phyloP scores from a whole-genome alignment of 2,329 filamentous ascomycete genomes.

The Alternaria solani region DNA sequence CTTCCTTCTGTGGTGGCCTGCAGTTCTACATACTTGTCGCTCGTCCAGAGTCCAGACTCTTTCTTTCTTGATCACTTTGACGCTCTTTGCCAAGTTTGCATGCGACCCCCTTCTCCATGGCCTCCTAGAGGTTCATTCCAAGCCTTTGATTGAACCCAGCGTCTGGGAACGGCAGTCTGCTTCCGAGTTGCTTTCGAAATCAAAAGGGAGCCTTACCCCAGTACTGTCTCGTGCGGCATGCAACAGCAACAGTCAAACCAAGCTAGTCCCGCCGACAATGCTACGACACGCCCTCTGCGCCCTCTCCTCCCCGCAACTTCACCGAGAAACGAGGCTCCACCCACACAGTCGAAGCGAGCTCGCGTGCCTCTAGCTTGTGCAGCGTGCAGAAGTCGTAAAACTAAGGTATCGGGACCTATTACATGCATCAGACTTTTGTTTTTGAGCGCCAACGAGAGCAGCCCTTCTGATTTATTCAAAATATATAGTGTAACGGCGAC shows the following conservation, averaged over 20 bases:
- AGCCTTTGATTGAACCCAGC: not conserved
- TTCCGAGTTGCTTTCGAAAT: not conserved
- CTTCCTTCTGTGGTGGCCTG: not conserved
- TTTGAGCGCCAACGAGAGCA: not conserved
- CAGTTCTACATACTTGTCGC: not conserved
- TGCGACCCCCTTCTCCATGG: not conserved
- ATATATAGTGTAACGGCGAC: slow-evolving; percentile 24
- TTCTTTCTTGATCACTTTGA: not conserved
- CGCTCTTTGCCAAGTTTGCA: not conserved
- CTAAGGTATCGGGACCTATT: slow-evolving; percentile 19
- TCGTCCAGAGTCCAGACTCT: not conserved
- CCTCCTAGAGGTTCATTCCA: not conserved
- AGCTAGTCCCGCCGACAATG: slow-evolving; percentile 10
- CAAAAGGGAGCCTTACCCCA: not conserved
- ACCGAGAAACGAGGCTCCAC: slow-evolving; percentile 11
- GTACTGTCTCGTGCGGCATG: slow-evolving; percentile 5
- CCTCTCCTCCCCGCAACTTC: slow-evolving; percentile 23
- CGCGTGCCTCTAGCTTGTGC: slow-evolving; percentile 27
- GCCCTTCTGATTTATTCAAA: slow-evolving; percentile 3
- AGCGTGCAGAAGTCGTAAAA: slow-evolving; percentile 29
- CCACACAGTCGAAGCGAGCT: slow-evolving; percentile 18
- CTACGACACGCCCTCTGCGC: slow-evolving; percentile 17
- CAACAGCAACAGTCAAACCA: not conserved
- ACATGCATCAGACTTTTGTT: not conserved
- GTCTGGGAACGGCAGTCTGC: not conserved